Evolutionary conservation across 2,329 filamentous ascomycete genomes (phyloP).

Genomic region (Corynespora cassiicola): DNA sequence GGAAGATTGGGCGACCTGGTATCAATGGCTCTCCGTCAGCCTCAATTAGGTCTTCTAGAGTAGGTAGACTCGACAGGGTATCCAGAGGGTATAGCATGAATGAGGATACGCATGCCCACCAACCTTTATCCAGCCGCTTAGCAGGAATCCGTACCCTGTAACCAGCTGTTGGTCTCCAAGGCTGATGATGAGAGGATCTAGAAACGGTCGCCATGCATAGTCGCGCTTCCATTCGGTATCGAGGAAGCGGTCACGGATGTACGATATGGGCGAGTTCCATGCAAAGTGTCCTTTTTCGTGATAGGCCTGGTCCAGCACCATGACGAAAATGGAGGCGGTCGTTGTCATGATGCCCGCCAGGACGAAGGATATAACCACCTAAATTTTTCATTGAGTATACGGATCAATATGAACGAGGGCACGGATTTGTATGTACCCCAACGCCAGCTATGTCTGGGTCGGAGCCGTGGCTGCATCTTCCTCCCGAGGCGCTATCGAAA

Average conservation of each 20-base stretch:
- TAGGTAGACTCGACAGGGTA: too few species aligned
- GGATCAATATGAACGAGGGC: not conserved
- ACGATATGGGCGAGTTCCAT: conserved; percentile 23
- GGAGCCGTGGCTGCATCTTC: conserved; percentile 27
- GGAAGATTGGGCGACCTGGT: conserved; percentile 29
- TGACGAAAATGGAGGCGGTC: conserved; percentile 34
- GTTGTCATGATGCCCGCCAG: conserved; percentile 39
- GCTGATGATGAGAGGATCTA: conserved; percentile 39
- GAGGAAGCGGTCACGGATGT: conserved; percentile 28
- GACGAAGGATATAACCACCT: conserved; percentile 40
- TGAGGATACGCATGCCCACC: not conserved
- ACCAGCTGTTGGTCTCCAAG: conserved; percentile 40
- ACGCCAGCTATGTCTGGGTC: conserved; percentile 40
- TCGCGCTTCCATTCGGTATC: conserved; percentile 37
- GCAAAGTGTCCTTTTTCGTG: conserved; percentile 32
- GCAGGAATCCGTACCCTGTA: conserved; percentile 37
- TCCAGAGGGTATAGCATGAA: too few species aligned
- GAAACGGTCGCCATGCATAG: conserved; percentile 36
- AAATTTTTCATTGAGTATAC: not conserved
- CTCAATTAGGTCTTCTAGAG: too few species aligned
- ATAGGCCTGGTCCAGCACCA: conserved; percentile 39
- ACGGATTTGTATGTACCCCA: conserved; percentile 17
- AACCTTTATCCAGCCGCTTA: conserved; percentile 41
- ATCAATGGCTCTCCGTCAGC: too few species aligned
- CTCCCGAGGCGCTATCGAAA: conserved; percentile 29